A percentile compares a stretch with the other conserved stretches of the same genome.
Conservation (phyloP, 192 early-diverging fungal species). For the Coemansia sp. region DNA sequence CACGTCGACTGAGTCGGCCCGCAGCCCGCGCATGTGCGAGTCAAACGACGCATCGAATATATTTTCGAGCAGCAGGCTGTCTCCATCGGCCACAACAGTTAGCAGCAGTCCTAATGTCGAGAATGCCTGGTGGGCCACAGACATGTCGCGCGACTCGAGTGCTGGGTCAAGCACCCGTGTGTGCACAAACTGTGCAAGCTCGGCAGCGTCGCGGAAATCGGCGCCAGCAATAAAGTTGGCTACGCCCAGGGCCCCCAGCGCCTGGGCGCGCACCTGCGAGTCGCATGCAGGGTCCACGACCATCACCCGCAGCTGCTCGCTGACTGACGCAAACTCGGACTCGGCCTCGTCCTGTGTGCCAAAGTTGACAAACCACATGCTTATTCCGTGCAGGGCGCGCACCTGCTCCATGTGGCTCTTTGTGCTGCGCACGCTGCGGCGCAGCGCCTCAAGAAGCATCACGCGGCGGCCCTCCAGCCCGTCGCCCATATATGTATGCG, state of each 20-base stretch:
- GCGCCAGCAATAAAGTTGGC: slow-evolving; percentile 42
- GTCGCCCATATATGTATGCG: slow-evolving; percentile 59
- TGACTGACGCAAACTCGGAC: slow-evolving; percentile 15
- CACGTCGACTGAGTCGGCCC: slow-evolving; percentile 60
- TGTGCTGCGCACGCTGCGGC: slow-evolving; percentile 43
- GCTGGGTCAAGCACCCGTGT: slow-evolving; percentile 8
- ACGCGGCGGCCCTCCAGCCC: slow-evolving; percentile 54
- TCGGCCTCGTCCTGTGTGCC: slow-evolving; percentile 20
- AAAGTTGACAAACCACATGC: slow-evolving; percentile 50
- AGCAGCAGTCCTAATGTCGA: slow-evolving; percentile 36
- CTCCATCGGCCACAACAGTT: slow-evolving; percentile 26
- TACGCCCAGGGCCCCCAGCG: slow-evolving; percentile 28
- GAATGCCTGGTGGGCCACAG: slow-evolving; percentile 27
- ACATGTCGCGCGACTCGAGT: slow-evolving; percentile 3
- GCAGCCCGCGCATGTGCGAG: slow-evolving; percentile 57
- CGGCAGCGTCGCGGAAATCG: slow-evolving; percentile 34
- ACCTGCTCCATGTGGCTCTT: slow-evolving; percentile 31
- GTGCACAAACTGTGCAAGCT: slow-evolving; percentile 16
- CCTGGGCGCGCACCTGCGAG: slow-evolving; percentile 16
- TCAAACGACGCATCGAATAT: slow-evolving; percentile 28
- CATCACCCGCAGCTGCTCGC: slow-evolving; percentile 16
- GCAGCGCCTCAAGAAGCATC: slow-evolving; percentile 59
- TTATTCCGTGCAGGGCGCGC: slow-evolving; percentile 27
- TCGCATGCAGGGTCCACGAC: slow-evolving; percentile 6
- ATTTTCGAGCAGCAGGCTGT: slow-evolving; percentile 22